Evolutionary conservation across 495 filamentous ascomycete genomes (phyloP), one percentile per base, ranked within the genome.

Genomic region (Glutinoglossum americanum): DNA sequence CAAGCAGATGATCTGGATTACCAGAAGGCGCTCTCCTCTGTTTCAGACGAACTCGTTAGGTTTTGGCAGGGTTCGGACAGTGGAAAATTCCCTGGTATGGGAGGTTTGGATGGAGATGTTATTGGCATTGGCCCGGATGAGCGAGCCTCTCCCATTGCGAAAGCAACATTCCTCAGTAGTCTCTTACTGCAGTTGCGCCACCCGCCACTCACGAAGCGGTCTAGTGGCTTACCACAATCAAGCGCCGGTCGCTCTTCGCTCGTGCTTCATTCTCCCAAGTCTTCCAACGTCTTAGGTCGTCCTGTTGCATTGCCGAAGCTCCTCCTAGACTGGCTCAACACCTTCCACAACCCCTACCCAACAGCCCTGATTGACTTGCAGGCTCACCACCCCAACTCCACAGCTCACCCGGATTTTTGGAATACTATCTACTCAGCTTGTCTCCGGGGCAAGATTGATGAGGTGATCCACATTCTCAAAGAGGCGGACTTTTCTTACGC

Each of bases 391-490:
- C 85, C 84, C 1, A 84, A 82, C 59, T 83, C 85, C 37, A 80
- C 86, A 1, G 77, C 79, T 49, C 83, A 88, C 61, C 68, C 70
- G 6, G 72, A 79, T 28, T 96, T 85, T 66, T 96, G 89, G 89
- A 83, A 87, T 63, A 74, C 80, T 10, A 69, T 94, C 19, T 82
- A 80, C 60, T 72, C 74, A 32, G 67, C 76, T 33, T 73, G 87
- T 54, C 68, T 89, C 4, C 82, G 88, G 17, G 88, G 89, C 25
- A 77, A 78, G 33, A 75, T 94, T 39, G 55, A 63, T 4, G 79
- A 79, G 11, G 80, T 81, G 0, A 71, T 80, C 1, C 68, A 72
- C 39, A 64, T 90, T 33, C 70, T 96, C 39, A 78, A 74, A 55
- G 74, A 75, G 9, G 84, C 85, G 0, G 82, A 85, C 49, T 94